Evolutionary conservation across 2,329 filamentous ascomycete genomes (phyloP).

Genomic region (Acrocalymma vagum): DNA sequence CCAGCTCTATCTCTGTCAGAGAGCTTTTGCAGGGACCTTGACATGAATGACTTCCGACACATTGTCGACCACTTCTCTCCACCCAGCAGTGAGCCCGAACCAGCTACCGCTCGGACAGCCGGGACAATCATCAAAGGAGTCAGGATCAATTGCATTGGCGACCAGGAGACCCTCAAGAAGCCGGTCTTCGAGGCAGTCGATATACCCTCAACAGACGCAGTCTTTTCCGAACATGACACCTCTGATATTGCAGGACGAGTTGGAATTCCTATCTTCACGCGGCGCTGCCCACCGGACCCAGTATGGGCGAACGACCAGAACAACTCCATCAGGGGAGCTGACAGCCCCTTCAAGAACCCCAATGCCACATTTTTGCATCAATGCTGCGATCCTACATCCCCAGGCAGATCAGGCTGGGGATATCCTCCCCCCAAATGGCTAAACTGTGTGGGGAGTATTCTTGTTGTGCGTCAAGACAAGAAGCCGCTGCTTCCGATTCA

Average conservation of each 20-base stretch:
- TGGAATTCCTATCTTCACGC: slow-evolving; percentile 17
- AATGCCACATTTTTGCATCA: too few species aligned
- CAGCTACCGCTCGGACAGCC: not conserved
- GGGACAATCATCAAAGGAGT: slow-evolving; percentile 14
- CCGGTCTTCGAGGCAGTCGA: slow-evolving; percentile 13
- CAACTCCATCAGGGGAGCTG: not conserved
- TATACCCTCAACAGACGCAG: slow-evolving; percentile 4
- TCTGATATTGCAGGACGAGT: slow-evolving; percentile 18
- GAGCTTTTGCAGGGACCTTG: slow-evolving; percentile 9
- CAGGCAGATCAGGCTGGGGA: slow-evolving; percentile 3
- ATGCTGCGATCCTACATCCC: too few species aligned
- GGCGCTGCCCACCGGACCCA: slow-evolving; percentile 5
- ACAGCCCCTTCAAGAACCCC: slow-evolving; percentile 9
- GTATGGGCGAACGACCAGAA: slow-evolving; percentile 12
- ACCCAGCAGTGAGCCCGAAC: slow-evolving; percentile 4
- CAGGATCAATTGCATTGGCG: slow-evolving; percentile 18
- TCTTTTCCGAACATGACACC: slow-evolving; percentile 8
- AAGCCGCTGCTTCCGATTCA: slow-evolving; percentile 20
- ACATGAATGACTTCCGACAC: slow-evolving; percentile 19
- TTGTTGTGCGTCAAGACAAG: slow-evolving; percentile 20
- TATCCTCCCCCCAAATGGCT: slow-evolving; percentile 7
- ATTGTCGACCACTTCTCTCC: slow-evolving; percentile 15
- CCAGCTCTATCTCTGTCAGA: too few species aligned
- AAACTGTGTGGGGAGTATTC: too few species aligned
- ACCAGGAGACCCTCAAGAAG: slow-evolving; percentile 7